Evolutionary conservation across 139 green algal species (phyloP).

Genomic region (Limnomonas spitsbergensis): DNA sequence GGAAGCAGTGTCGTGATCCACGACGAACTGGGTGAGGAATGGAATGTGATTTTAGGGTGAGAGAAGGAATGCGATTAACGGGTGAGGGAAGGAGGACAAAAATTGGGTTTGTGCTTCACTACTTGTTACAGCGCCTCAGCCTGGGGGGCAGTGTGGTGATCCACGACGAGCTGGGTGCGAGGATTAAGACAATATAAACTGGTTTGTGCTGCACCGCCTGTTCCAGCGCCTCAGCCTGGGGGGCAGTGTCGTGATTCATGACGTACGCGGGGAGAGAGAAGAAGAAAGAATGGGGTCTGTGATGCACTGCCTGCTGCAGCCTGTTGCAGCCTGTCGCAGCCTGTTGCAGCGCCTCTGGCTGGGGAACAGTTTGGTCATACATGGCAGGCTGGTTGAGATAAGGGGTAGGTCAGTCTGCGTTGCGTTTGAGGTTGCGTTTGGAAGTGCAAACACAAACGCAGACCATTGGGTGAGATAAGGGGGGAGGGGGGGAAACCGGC

Average conservation of each 20-base stretch:
- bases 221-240: slow-evolving; percentile 32
- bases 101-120: slow-evolving; percentile 42
- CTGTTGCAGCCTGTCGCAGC: too few species aligned
- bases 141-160: slow-evolving; percentile 44
- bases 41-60: neutral
- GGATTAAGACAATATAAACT: too few species aligned
- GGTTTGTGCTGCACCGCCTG: slow-evolving; percentile 44
- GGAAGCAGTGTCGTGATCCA: slow-evolving; percentile 47
- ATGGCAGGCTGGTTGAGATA: slow-evolving; percentile 40
- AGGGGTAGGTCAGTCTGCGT: too few species aligned
- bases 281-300: too few species aligned
- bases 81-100: neutral
- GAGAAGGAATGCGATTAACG: neutral
- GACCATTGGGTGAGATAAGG: too few species aligned
- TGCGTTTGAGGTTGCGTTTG: too few species aligned
- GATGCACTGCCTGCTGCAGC: neutral
- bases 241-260: slow-evolving; percentile 49
- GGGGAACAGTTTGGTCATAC: slow-evolving; percentile 42
- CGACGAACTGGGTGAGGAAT: slow-evolving; percentile 38
- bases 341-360: slow-evolving; percentile 35
- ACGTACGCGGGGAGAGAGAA: too few species aligned
- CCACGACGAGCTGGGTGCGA: slow-evolving; percentile 40
- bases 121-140: slow-evolving; percentile 42
- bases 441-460: too few species aligned
- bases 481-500: too few species aligned